Base-by-base conservation (phyloP, 352 stramenopile species). In the Peronospora destructor region DNA sequence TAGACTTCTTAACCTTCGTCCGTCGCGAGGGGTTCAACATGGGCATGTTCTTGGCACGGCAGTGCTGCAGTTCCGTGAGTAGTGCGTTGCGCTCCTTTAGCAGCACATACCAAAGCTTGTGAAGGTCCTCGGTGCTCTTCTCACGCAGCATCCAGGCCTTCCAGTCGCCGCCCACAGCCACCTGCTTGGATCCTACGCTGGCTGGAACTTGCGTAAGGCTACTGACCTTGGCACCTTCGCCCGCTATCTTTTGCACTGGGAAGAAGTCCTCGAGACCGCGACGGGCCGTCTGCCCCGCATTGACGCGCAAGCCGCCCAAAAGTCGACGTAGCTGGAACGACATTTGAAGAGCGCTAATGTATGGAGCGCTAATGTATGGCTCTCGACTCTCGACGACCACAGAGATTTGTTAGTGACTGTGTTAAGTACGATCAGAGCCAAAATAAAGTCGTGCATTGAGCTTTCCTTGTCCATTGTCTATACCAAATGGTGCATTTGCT, bases 81-180 rank as follows among this genome's bases (percentile, higher is more conserved):
- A 99, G 78, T 72, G 96, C 95, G 59, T 99, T 98, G 52, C 87
- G 86, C 72, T 99, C 96, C 76, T 98, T 98, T 53, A 98, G 95
- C 30, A 98, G 71, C 53, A 98, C 91, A 60, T 91, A 97, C 95
- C 95, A 99, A 28, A 99, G 83, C 74, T 98, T 98, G 77, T 98
- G 95, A 45, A 98, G 80, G 81, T 99, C 96, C 32, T 98, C 91
- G 45, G 95, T 98, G 68, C 83, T 97, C 71, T 99, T 99, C 50
- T 95, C 74, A 42, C 96, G 92, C 52, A 99, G 76, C 83, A 98
- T 97, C 70, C 79, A 91, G 19, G 87, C 95, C 53, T 87, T 95
- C 96, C 96, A 99, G 37, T 94, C 79, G 55, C 95, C 78, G 47
- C 96, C 95, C 14, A 88, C 74, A 0, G 77, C 57, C 32, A 86